Evolutionary conservation across 805 yeast species (phyloP), one percentile per base, ranked within the genome.

Genomic region (Candida odintsovae): DNA sequence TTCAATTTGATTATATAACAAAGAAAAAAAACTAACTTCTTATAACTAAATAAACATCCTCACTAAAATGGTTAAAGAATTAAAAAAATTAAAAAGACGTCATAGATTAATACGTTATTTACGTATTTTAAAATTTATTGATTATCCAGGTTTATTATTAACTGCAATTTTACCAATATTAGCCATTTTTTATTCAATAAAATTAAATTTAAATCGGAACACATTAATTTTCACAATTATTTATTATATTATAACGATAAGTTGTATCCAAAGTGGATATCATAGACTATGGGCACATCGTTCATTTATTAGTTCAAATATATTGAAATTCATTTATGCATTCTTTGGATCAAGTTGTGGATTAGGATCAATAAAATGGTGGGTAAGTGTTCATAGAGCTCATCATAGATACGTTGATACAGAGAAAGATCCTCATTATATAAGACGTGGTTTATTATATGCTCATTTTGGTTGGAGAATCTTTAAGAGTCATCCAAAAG

Each of bases 321-420:
- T 72, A 3, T 51, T 86, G 29, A 76, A 75, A 47, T 49, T 73
- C 31, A 57, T 72, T 25, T 75, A 83, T 48, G 76, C 82, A n/a
- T 57, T 81, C 0, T 70, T 80, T 39, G 90, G 92, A 6, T 68
- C 83, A 16, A 83, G 87, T 53, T 79, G 83, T 8, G 95, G 90
- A 2, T 69, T 88, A 45, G 95, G 95, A 6, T 75, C 87, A 3
- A 78, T 82, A 12, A 73, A 82, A 58, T 76, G 83, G 77, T 89
- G 95, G 95, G 83, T 86, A 20, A 72, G 83, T 15, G 73, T 86
- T 40, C 98, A 90, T 69, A 72, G 95, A 49, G 90, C 94, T 4
- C 97, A 90, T 68, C 97, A 90, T 66, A 78, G 92, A 48, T 86
- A 77, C 64, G 83, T 94, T 38, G 96, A 90, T 61, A 84, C 95